These are phyloP conservation scores for Sphaerulina populicola DNA, from an alignment of 2,329 filamentous ascomycete species.

Conservation along the genomic window DNA sequence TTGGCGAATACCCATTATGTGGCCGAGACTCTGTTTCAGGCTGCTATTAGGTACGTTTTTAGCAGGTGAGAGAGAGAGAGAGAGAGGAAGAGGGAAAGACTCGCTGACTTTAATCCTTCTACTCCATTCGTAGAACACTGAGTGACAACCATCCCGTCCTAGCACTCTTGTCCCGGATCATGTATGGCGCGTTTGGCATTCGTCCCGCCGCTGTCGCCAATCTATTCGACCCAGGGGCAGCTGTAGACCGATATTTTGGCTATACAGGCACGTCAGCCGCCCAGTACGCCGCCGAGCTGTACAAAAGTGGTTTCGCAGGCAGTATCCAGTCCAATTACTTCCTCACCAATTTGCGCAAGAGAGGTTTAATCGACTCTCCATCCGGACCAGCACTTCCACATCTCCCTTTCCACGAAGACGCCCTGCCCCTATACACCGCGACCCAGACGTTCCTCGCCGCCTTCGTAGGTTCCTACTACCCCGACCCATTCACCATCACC, in stretches of 20 bases:
- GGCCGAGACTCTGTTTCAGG: slow-evolving; percentile 39
- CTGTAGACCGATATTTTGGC: slow-evolving; percentile 21
- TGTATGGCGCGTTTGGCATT: slow-evolving; percentile 27
- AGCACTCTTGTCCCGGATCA: slow-evolving; percentile 28
- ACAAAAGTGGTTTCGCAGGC: slow-evolving; percentile 17
- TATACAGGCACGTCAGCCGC: slow-evolving; percentile 12
- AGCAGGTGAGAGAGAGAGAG: too few relatives aligned
- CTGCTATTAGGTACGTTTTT: slow-evolving; percentile 34
- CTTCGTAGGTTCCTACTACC: slow-evolving; percentile 43
- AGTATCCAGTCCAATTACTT: slow-evolving; percentile 38
- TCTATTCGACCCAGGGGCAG: slow-evolving; percentile 23
- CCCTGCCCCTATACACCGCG: slow-evolving; percentile 31
- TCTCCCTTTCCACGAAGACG: slow-evolving; percentile 44
- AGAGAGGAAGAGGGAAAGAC: too few relatives aligned
- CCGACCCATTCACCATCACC: slow-evolving; percentile 27
- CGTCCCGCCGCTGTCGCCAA: slow-evolving; percentile 12
- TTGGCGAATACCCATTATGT: slow-evolving; percentile 40
- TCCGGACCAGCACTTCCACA: slow-evolving; percentile 34
- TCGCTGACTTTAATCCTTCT: too few relatives aligned
- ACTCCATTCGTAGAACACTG: slow-evolving; percentile 27
- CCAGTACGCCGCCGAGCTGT: slow-evolving; percentile 12
- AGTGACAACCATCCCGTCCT: slow-evolving; percentile 42
- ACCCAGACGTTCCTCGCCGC: slow-evolving; percentile 36
- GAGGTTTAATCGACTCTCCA: slow-evolving; percentile 37
- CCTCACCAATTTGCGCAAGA: slow-evolving; percentile 31